A percentile compares a stretch with the other conserved stretches of the same genome.
Evolutionary conservation across 257 asterid species (phyloP).

Genomic region (Solanum appendiculatum): DNA sequence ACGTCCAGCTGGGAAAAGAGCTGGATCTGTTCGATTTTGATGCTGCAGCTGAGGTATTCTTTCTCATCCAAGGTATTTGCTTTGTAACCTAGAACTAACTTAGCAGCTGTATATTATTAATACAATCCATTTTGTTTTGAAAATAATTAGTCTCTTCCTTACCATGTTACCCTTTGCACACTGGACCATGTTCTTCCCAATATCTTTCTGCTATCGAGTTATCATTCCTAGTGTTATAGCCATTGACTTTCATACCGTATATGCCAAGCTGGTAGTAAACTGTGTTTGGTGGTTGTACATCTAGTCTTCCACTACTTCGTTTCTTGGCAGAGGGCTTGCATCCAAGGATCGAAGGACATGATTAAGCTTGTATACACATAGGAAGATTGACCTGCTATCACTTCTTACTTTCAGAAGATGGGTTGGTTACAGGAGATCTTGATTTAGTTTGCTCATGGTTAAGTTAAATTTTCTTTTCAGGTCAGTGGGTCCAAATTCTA

Average conservation of each 20-base stretch:
- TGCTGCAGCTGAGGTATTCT: slow-evolving; percentile 92
- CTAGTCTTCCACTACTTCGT: neutral
- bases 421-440: neutral
- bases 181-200: neutral
- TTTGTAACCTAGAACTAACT: neutral
- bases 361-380: neutral
- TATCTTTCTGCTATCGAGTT: neutral
- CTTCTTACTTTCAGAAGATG: neutral
- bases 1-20: slow-evolving; percentile 87
- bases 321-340: neutral
- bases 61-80: slow-evolving; percentile 20
- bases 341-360: neutral
- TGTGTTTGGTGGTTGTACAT: neutral
- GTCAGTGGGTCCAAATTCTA: slow-evolving; percentile 96
- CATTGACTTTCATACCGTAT: neutral
- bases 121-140: neutral
- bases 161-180: neutral
- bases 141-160: neutral
- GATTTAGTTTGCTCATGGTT: neutral
- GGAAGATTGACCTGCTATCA: neutral
- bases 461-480: slow-evolving; percentile 18
- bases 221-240: neutral
- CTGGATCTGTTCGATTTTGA: slow-evolving; percentile 79
- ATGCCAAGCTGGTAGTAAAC: neutral
- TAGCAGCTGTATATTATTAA: neutral